Percentiles rank a stretch among this genome's conserved stretches.
phyloP scores from a whole-genome alignment of 257 asterid species.

The Jacaranda copaia region DNA sequence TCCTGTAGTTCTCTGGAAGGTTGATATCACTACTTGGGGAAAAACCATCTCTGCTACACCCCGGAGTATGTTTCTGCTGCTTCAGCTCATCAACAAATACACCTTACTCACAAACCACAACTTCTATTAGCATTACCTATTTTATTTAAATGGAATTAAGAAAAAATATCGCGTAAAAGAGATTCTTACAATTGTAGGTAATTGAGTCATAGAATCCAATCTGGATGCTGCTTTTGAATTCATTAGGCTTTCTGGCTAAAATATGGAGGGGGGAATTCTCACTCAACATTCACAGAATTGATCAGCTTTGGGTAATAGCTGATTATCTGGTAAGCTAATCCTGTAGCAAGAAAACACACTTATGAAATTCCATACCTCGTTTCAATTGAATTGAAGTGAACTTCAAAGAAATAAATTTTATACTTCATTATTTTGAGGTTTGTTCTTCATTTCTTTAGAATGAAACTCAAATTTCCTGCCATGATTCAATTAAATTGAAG shows the following conservation, averaged over 20 bases:
- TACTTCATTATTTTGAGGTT: too few relatives aligned
- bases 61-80: not conserved
- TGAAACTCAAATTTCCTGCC: too few relatives aligned
- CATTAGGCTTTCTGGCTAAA: conserved; percentile 57
- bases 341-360: conserved; percentile 28
- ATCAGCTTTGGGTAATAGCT: conserved; percentile 29
- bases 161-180: not conserved
- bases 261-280: conserved; percentile 59
- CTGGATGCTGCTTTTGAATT: conserved; percentile 52
- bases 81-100: conserved; percentile 34
- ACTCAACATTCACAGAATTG: conserved; percentile 42
- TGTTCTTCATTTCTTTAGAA: too few relatives aligned
- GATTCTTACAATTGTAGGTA: conserved; percentile 49
- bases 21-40: not conserved
- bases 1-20: conserved; percentile 52
- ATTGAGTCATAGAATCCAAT: conserved; percentile 43
- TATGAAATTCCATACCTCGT: too few relatives aligned
- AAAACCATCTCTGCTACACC: not conserved
- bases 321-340: conserved; percentile 50
- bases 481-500: too few relatives aligned
- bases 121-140: conserved; percentile 11
- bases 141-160: not conserved
- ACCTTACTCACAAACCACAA: conserved; percentile 31
- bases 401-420: too few relatives aligned
- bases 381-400: too few relatives aligned